Base-by-base conservation (phyloP, 345 rosid genomes). In the Salix caprea region DNA sequence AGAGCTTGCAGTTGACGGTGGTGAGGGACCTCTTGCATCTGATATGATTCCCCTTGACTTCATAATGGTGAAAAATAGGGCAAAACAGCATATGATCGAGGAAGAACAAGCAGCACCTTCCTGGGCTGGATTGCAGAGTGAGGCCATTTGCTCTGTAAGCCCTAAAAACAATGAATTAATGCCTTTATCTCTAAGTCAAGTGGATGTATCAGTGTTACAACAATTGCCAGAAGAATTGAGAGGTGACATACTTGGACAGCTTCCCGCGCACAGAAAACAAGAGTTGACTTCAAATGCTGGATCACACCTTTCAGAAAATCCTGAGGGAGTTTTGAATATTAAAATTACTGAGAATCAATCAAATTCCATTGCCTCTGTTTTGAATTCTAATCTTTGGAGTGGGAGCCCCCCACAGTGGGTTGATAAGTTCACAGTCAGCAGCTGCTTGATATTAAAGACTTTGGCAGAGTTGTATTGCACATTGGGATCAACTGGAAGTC, bases 331-430 rank as follows among this genome's bases (percentile, higher is more conserved):
- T 56, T 24, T 70, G 75, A 80, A 61, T 76, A 54, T n/a, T 12
- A 75, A 73, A 70, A 46, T 73, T 37, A n/a, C 85, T 42, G 89
- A 82, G 80, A 82, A 86, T 76, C 82, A 79, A 72, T 66, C 69
- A 21, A 73, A 75, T 15, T 76, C 84, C 40, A 48, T 67, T 72
- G 70, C 68, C 74, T 60, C 19, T 62, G 69, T 58, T 71, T 26
- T 67, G 28, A 77, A 46, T 61, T 77, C 70, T 61, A 74, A 84
- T 86, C 88, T 89, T 72, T 91, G 94, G 94, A 77, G 68, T 73
- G 99, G 96, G 73, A 82, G 82, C 85, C 99, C 99, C 72, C 99
- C 97, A 46, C 61, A 7, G 10, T 95, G 97, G 99, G 86, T 87
- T 77, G 87, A 88, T 56, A 84, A 83, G 69, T 95, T 91, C 81